Evolutionary conservation across 116 monocot genomes (phyloP).

Genomic region (Iris pallida): DNA sequence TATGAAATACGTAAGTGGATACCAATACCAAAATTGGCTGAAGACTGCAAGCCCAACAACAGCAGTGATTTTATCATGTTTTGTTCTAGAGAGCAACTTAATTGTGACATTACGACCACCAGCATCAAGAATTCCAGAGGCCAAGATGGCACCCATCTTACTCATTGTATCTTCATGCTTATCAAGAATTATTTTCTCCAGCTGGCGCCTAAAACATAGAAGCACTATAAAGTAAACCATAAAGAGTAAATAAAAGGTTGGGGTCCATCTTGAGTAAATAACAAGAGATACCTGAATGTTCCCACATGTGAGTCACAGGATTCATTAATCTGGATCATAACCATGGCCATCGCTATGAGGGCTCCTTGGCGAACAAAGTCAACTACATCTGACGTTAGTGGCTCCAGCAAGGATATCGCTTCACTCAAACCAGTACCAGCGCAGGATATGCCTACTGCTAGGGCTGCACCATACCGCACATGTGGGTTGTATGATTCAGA

Average conservation of each 20-base stretch:
- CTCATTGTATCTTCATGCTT: conserved; percentile 99
- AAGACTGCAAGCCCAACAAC: conserved; percentile 98
- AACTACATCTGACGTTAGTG: conserved; percentile 95
- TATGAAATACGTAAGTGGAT: conserved; percentile 93
- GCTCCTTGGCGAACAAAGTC: conserved; percentile 99
- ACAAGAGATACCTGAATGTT: conserved; percentile 62
- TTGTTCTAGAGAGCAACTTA: conserved; percentile 82
- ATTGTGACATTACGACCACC: conserved; percentile 96
- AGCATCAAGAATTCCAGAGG: conserved; percentile 97
- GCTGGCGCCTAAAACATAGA: conserved; percentile 55
- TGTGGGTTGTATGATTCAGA: conserved; percentile 99
- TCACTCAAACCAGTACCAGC: conserved; percentile 88
- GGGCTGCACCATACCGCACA: conserved; percentile 96
- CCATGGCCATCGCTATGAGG: conserved; percentile 97
- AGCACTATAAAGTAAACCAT: background rate
- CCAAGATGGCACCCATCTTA: conserved; percentile 99
- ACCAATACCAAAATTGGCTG: conserved; percentile 99
- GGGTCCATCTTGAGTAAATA: background rate
- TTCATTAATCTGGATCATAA: conserved; percentile 96
- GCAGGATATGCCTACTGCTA: conserved; percentile 98
- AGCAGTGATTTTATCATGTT: conserved; percentile 86
- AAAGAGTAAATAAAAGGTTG: background rate
- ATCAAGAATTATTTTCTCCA: conserved; percentile 95
- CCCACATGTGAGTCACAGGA: conserved; percentile 93
- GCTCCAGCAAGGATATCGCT: conserved; percentile 94